Percentiles rank a stretch among this genome's conserved stretches.
Evolutionary conservation across 208 protist genomes (phyloP).

Genomic region (Crithidia bombi): DNA sequence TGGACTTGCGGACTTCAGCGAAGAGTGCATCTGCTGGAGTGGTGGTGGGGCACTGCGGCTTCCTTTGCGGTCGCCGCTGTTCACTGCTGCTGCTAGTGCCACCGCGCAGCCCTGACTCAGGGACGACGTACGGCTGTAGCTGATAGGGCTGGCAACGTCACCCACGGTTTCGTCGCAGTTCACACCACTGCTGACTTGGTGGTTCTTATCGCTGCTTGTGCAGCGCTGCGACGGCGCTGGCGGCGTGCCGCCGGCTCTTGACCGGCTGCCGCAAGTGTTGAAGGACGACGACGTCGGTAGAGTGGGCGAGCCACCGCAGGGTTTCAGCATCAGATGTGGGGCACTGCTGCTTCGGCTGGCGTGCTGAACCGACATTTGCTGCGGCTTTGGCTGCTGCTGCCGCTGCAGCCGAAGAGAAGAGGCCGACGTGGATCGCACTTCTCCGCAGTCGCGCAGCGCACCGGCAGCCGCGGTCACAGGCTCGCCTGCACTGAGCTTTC

Average conservation of each 20-base stretch:
- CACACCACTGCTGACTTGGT: too few relatives aligned
- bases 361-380: constrained; percentile 1
- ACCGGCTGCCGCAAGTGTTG: neutral
- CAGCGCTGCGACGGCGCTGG: neutral
- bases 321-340: neutral
- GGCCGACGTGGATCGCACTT: neutral
- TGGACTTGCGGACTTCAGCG: neutral
- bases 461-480: neutral
- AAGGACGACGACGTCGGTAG: constrained; percentile 8
- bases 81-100: too few relatives aligned
- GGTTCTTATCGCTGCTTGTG: neutral
- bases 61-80: too few relatives aligned
- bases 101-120: too few relatives aligned
- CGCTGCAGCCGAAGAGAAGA: neutral
- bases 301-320: neutral
- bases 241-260: neutral
- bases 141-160: too few relatives aligned
- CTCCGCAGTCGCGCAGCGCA: neutral
- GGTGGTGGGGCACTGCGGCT: neutral
- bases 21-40: neutral
- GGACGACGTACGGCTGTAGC: too few relatives aligned
- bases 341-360: constrained; percentile 13
- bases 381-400: neutral
- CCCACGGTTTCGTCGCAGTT: too few relatives aligned
- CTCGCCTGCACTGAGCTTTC: neutral